Evolutionary conservation across 2,329 filamentous ascomycete genomes (phyloP), one percentile per base, ranked within the genome.

Genomic region (Biscogniauxia mediterranea): DNA sequence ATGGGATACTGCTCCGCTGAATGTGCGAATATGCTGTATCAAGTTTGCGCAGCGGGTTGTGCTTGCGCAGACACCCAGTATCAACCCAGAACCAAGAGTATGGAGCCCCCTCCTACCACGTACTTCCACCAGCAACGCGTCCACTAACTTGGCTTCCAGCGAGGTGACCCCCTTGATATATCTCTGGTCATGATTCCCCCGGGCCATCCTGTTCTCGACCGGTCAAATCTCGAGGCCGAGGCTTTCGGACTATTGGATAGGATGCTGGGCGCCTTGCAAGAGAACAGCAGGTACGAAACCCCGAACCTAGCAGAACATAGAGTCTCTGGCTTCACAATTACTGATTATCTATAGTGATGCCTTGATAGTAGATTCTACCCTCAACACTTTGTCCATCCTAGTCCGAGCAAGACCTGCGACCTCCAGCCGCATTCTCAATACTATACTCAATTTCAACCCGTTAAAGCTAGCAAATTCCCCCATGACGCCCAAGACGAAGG

Each of bases 11-110:
- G 89, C 91, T 19, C 80, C 86, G 15, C 83, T 89, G 13, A 89
- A 92, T 2, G 86, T 98, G 65, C 89, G 89, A 70, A 89, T 98
- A 75, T 96, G 93, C 81, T 98, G 95, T 79, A 89, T 98, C 83
- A 99, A 99, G 77, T 99, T 99, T 76, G 89, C 92, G 46, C 94
- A 99, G 79, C 88, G 92, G 65, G 92, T 98, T 52, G 90, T 99
- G 52, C 85, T 97, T 67, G 91, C 93, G 19, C 94, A 99, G 77
- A 97, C 92, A 11, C 88, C 89, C n/a, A 92, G 92, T 54, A 79
- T 89, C 61, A 90, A 91, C 68, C 82, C 87, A 59, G 94, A 98
- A 73, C 90, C 91, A 68, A 88, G 92, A 80, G 92, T 97, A 85
- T 75, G 85, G 54, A 26, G n/a, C 51, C 17, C 11, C 11, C 28